A percentile compares a stretch with the other conserved stretches of the same genome.
Evolutionary conservation across 805 yeast genomes (phyloP).

Genomic region (Candida arabinofermentans): DNA sequence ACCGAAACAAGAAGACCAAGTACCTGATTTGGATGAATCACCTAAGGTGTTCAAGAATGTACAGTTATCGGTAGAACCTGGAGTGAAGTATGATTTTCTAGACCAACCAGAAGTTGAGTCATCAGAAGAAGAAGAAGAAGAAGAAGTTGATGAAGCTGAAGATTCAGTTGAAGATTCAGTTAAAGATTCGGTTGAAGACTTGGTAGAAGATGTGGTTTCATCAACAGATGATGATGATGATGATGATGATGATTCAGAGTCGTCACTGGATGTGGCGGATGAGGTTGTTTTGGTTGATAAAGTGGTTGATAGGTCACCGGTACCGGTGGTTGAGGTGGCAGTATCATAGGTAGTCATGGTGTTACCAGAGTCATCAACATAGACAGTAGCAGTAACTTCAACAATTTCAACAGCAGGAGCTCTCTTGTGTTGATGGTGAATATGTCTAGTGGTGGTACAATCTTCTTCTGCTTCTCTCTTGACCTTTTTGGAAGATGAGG

Average conservation of each 20-base stretch:
- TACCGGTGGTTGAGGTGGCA: slow-evolving; percentile 19
- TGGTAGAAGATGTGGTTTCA: slow-evolving; percentile 45
- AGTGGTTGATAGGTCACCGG: slow-evolving; percentile 22
- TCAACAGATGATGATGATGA: slow-evolving; percentile 4
- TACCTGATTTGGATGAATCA: slow-evolving; percentile 81
- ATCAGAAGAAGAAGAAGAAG: slow-evolving; percentile 13
- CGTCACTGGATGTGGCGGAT: slow-evolving; percentile 28
- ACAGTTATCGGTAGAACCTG: slow-evolving; percentile 64
- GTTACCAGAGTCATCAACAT: slow-evolving; percentile 58
- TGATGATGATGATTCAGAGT: slow-evolving; percentile 7
- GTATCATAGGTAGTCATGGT: slow-evolving; percentile 25
- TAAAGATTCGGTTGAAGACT: slow-evolving; percentile 7
- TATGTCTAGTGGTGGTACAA: slow-evolving; percentile 41
- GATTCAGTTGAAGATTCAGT: slow-evolving; percentile 4
- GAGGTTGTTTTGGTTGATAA: slow-evolving; percentile 26
- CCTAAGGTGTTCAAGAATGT: slow-evolving; percentile 87
- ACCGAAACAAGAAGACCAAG: slow-evolving; percentile 83
- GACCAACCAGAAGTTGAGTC: slow-evolving; percentile 51
- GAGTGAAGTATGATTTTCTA: slow-evolving; percentile 65
- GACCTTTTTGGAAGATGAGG: slow-evolving; percentile 32
- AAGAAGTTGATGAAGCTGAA: slow-evolving; percentile 43
- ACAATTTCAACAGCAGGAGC: slow-evolving; percentile 61
- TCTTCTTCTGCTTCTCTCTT: slow-evolving; percentile 36
- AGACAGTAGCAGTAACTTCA: slow-evolving; percentile 76
- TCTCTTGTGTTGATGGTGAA: slow-evolving; percentile 52